These are phyloP conservation scores for Orbilia quercus DNA, from an alignment of 2,329 filamentous ascomycete species.

Conservation along the genomic window DNA sequence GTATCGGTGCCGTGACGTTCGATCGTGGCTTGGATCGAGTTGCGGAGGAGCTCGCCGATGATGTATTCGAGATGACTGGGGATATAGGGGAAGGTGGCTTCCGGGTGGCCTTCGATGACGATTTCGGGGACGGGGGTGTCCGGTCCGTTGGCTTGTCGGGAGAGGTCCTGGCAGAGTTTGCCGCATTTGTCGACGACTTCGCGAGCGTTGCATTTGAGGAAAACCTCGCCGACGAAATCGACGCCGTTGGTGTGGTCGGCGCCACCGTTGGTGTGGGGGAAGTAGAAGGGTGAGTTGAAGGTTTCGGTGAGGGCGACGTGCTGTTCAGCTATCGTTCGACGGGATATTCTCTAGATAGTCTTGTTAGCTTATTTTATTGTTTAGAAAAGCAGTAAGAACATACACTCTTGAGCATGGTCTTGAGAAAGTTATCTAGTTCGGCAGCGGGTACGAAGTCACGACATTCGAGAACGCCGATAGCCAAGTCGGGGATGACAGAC, in stretches of 20 bases:
- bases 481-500: constrained; percentile 90
- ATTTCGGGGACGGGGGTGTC: constrained; percentile 81
- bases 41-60: constrained; percentile 90
- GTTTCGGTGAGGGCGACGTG: constrained; percentile 95
- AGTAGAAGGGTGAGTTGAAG: constrained; percentile 90
- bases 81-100: constrained; percentile 95
- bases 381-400: constrained; percentile 60
- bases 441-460: constrained; percentile 81
- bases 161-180: constrained; percentile 77
- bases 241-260: constrained; percentile 70
- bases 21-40: constrained; percentile 91
- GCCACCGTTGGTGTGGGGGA: constrained; percentile 74
- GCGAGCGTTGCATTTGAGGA: constrained; percentile 88
- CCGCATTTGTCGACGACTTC: constrained; percentile 89
- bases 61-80: constrained; percentile 97
- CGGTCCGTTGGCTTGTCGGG: constrained; percentile 78
- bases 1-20: constrained; percentile 68
- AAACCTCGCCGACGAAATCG: constrained; percentile 95
- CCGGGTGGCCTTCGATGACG: constrained; percentile 82
- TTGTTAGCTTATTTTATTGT: constrained; percentile 9
- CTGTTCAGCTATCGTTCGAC: constrained; percentile 96
- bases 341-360: constrained; percentile 81
- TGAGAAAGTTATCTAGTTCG: constrained; percentile 93
- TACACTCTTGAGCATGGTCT: constrained; percentile 88
- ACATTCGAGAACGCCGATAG: constrained; percentile 93